Evolutionary conservation across 2,329 filamentous ascomycete species (phyloP).

Genomic region (Sarocladiaceae sp.): DNA sequence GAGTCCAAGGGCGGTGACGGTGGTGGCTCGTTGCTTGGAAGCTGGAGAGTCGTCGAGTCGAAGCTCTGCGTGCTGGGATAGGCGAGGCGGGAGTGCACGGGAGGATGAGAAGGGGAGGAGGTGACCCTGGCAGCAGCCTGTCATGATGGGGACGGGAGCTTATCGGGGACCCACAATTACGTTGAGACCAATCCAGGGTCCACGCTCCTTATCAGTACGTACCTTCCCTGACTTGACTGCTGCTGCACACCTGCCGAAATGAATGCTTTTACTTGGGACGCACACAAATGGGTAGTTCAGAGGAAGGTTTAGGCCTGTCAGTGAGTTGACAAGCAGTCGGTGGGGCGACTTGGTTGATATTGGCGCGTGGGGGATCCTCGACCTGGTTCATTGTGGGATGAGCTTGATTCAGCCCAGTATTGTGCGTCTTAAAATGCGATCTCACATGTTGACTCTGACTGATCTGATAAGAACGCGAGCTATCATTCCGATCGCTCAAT

Average conservation of each 20-base stretch:
- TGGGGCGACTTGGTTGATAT: not conserved
- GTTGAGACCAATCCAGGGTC: slow-evolving; percentile 1
- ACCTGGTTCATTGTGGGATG: not conserved
- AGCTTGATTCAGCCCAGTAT: not conserved
- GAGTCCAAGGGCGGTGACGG: not conserved
- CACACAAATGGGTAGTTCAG: not conserved
- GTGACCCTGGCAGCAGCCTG: not conserved
- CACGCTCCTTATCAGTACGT: not conserved
- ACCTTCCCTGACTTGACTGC: too few relatives aligned
- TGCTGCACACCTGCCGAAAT: not conserved
- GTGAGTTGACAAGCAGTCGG: not conserved
- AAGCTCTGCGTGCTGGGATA: too few relatives aligned
- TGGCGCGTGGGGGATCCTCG: slow-evolving; percentile 1
- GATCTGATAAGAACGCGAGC: too few relatives aligned
- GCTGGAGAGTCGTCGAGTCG: not conserved
- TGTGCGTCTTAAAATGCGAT: too few relatives aligned
- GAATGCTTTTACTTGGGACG: not conserved
- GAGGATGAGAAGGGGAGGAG: not conserved
- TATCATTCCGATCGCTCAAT: too few relatives aligned
- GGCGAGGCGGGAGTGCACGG: not conserved
- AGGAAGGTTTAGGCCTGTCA: not conserved
- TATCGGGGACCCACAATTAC: not conserved
- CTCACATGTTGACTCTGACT: too few relatives aligned
- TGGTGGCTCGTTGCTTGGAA: not conserved
- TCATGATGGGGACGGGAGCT: slow-evolving; percentile 2